These are phyloP conservation scores for Pythium sukuiense DNA, from an alignment of 352 stramenopile genomes.

Conservation along the genomic window DNA sequence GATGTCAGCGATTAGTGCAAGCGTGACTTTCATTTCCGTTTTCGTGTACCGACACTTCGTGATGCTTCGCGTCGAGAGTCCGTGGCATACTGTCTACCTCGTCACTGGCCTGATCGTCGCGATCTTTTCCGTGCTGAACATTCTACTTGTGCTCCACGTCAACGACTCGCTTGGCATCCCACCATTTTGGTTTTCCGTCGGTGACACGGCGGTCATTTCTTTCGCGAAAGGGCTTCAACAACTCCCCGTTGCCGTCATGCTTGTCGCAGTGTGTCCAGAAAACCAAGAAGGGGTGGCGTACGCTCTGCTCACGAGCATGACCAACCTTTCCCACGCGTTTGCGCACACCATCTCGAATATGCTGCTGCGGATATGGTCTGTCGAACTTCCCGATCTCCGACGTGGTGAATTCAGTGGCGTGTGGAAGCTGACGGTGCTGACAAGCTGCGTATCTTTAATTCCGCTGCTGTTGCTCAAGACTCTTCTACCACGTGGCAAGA, in stretches of 20 bases:
- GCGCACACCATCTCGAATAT: slow-evolving; percentile 78
- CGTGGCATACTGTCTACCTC: slow-evolving; percentile 71
- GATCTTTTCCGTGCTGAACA: slow-evolving; percentile 68
- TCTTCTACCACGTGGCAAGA: slow-evolving; percentile 50
- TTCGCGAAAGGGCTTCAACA: slow-evolving; percentile 81
- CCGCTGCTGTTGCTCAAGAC: slow-evolving; percentile 43
- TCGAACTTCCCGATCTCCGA: slow-evolving; percentile 62
- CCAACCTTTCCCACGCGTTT: slow-evolving; percentile 70
- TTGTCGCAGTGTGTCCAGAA: slow-evolving; percentile 71
- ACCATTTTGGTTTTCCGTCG: slow-evolving; percentile 78
- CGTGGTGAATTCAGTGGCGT: slow-evolving; percentile 57
- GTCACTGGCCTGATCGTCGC: slow-evolving; percentile 57
- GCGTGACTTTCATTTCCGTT: slow-evolving; percentile 64
- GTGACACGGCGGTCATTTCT: slow-evolving; percentile 61
- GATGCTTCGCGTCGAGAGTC: slow-evolving; percentile 35
- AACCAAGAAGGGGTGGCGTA: slow-evolving; percentile 77
- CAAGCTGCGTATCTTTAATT: slow-evolving; percentile 57
- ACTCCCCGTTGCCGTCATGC: slow-evolving; percentile 74
- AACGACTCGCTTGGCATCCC: slow-evolving; percentile 63
- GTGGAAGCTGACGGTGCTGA: slow-evolving; percentile 80
- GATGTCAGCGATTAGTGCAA: slow-evolving; percentile 63
- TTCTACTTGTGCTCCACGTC: slow-evolving; percentile 62
- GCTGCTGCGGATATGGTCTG: slow-evolving; percentile 67
- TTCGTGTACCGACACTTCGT: slow-evolving; percentile 56
- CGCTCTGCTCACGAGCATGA: slow-evolving; percentile 74